phyloP scores from a whole-genome alignment of 2,329 filamentous ascomycete genomes.

The Talaromyces sp. region DNA sequence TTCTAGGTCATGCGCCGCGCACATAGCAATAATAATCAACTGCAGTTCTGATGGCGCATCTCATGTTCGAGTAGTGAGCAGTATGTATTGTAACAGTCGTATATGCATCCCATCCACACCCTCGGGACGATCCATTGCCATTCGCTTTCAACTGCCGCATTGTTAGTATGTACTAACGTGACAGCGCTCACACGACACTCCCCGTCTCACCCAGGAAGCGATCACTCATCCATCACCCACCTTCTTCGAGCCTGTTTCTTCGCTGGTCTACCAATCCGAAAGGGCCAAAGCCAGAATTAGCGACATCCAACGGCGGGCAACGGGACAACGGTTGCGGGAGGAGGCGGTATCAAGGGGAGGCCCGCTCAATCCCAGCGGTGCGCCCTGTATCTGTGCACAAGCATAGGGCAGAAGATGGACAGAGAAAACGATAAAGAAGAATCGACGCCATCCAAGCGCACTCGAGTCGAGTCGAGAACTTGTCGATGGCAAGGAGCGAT shows the following conservation, averaged over 20 bases:
- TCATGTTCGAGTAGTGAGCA: background rate
- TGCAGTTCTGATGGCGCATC: background rate
- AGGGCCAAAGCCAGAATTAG: background rate
- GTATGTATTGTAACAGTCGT: background rate
- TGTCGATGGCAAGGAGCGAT: background rate
- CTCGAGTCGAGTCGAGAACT: background rate
- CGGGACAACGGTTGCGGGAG: background rate
- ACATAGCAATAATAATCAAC: background rate
- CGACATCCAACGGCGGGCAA: background rate
- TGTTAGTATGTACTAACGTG: background rate
- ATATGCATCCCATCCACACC: background rate
- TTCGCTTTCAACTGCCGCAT: background rate
- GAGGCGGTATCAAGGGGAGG: background rate
- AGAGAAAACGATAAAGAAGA: background rate
- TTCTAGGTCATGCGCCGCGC: background rate
- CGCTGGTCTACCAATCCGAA: background rate
- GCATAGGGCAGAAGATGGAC: background rate
- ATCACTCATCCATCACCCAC: background rate
- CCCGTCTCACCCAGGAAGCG: background rate
- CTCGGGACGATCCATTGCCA: background rate
- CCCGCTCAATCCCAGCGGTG: background rate
- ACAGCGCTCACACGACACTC: background rate
- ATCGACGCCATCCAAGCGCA: background rate
- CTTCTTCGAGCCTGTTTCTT: background rate
- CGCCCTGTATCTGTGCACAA: background rate